Evolutionary conservation across 495 filamentous ascomycete species (phyloP).

Genomic region (Aspergillus sparsus): DNA sequence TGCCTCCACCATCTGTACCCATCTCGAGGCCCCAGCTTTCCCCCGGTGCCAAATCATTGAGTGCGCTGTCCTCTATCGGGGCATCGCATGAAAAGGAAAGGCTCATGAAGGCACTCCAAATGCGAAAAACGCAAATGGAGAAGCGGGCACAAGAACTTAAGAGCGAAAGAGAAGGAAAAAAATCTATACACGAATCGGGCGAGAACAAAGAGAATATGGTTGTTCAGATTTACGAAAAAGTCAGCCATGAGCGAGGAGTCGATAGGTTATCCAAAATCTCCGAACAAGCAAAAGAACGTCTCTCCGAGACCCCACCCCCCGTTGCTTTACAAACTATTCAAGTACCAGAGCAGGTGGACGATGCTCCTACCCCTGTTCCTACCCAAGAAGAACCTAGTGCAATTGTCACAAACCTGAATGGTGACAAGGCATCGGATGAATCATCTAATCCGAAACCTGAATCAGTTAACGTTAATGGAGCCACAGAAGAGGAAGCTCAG

Average conservation of each 20-base stretch:
- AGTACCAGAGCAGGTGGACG: slow-evolving; percentile 5
- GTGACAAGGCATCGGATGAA: slow-evolving; percentile 23
- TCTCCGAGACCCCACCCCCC: slow-evolving; percentile 14
- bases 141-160: slow-evolving; percentile 37
- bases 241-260: slow-evolving; percentile 10
- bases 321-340: slow-evolving; percentile 12
- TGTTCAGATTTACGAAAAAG: slow-evolving; percentile 13
- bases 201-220: slow-evolving; percentile 41
- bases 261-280: slow-evolving; percentile 16
- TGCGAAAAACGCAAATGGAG: slow-evolving; percentile 75
- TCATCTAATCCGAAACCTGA: not conserved
- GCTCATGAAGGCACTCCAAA: slow-evolving; percentile 89
- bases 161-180: slow-evolving; percentile 28
- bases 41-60: slow-evolving; percentile 53
- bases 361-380: slow-evolving; percentile 9
- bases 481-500: slow-evolving; percentile 25
- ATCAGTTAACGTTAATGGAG: slow-evolving; percentile 9
- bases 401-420: slow-evolving; percentile 23
- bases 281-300: slow-evolving; percentile 18
- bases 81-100: slow-evolving; percentile 88
- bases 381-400: slow-evolving; percentile 29
- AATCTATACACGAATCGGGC: slow-evolving; percentile 16
- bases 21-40: slow-evolving; percentile 51
- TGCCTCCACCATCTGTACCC: slow-evolving; percentile 52
- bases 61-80: slow-evolving; percentile 53